Evolutionary conservation across 2,329 filamentous ascomycete species (phyloP), one percentile per base, ranked within the genome.

Genomic region (Colletotrichum australisinense): DNA sequence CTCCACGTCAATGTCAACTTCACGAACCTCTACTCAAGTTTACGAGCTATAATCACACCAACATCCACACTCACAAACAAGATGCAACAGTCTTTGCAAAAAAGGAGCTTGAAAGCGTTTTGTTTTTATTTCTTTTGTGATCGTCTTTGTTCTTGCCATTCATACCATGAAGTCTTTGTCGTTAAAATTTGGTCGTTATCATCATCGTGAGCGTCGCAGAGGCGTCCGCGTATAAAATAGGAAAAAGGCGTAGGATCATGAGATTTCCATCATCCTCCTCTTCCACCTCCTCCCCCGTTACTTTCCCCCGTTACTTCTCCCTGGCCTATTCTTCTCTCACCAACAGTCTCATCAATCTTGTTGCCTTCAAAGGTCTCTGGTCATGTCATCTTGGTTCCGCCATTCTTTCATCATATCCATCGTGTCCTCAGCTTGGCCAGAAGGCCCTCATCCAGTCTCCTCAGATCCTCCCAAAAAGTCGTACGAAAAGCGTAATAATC

Each of bases 171-270:
- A 56, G 24, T 73, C 67, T 66, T 63, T 63, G 49, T 58, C n/a
- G 46, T 24, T 64, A 19, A 55, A 42, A 19, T 6, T 64, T 22
- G 67, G 67, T 70, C 71, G 55, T 73, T 58, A 70, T 73, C 67
- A 64, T 70, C 49, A 69, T 73, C 71, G 42, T 73, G 22, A 16
- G 60, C 55, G 60, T 22, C 38, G 53, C 38, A 46, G 28, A 64
- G 26, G 60, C 53, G 66, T 56, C 46, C 46, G 42, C 67, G 19
- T 16, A 14, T 14, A 30, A 64, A n/a, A 52, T 35, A 35, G 24
- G 19, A 35, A 56, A 16, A 32, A 11, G 56, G 32, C 22, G 12
- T 46, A 16, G 49, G 19, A 55, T 58, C 35, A 49, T 63, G n/a
- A 5, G 22, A 5, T 12, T 38, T 42, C 56, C 65, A 30, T 62